Conservation (phyloP, 2,329 filamentous ascomycete species). For the Venturia nashicola region DNA sequence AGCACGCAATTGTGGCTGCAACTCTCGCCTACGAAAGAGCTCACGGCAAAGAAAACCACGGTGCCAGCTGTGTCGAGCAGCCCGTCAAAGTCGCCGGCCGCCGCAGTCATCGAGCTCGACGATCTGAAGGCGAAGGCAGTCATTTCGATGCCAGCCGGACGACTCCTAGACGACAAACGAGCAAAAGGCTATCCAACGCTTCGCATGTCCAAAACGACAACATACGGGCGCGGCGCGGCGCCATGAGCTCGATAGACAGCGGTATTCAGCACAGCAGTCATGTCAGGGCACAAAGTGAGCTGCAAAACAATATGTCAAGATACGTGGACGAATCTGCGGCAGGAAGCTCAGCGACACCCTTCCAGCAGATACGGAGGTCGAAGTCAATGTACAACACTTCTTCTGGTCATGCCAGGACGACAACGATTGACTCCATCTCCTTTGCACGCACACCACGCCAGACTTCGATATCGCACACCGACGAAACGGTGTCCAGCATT, state of each 20-base stretch:
- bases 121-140: conserved; percentile 10
- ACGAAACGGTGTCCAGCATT: conserved; percentile 1
- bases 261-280: neutral
- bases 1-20: conserved; percentile 27
- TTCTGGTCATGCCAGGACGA: neutral
- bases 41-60: conserved; percentile 15
- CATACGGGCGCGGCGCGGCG: conserved; percentile 4
- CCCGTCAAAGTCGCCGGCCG: conserved; percentile 1
- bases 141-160: conserved; percentile 7
- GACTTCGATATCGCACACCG: neutral
- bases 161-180: conserved; percentile 1
- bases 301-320: neutral
- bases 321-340: neutral
- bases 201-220: conserved; percentile 5
- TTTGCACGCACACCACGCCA: conserved; percentile 2
- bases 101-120: conserved; percentile 4
- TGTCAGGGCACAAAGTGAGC: neutral
- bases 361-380: conserved; percentile 4
- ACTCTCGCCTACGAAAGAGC: conserved; percentile 23
- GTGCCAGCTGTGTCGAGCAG: neutral
- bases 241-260: conserved; percentile 5
- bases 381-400: conserved; percentile 8
- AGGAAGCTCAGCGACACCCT: neutral
- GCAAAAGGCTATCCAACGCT: neutral
- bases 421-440: conserved; percentile 4